Evolutionary conservation across 1,284 basidiomycete species (phyloP), one percentile per base, ranked within the genome.

Genomic region (Apiotrichum montevideense): DNA sequence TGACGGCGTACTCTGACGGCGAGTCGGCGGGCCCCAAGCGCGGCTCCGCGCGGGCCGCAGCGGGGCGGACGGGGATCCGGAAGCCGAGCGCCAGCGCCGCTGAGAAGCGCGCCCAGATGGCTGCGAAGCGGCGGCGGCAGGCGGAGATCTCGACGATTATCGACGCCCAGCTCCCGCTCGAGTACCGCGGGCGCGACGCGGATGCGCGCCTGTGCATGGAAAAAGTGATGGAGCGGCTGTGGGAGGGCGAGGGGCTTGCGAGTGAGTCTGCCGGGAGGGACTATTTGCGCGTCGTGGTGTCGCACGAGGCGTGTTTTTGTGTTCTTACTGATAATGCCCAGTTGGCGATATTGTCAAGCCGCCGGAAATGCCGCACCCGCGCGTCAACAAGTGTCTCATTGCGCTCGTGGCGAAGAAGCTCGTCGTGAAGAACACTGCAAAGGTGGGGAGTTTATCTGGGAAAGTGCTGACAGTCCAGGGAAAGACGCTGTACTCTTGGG

Each of bases 331-430:
- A n/a, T n/a, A n/a, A 51, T 29, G 21, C 21, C 21, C 63, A 95
- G 92, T 94, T 42, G 77, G 82, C 42, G 88, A 91, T 51, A 81
- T 96, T 52, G 83, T 92, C 61, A 83, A 81, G 50, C 84, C 85
- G 1, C 90, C 90, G 0, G 89, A 92, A 57, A 80, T 94, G 47
- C 87, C 85, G 48, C 90, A 94, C 76, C 87, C 90, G 6, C 83
- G 87, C 41, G 91, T 91, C 45, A 95, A 96, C 77, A 95, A 93
- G 75, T 92, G 90, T 64, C 80, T 97, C 35, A 92, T 96, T 56
- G 90, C 91, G 1, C 79, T 96, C 1, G 90, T 94, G 1, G 87
- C 87, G 65, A 83, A 90, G 53, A 96, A 95, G 72, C 83, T 90
- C 33, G 89, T 93, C 3, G 78, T 79, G 48, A 95, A 93, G 73